phyloP scores from a whole-genome alignment of 257 asterid species.

The Echium plantagineum region DNA sequence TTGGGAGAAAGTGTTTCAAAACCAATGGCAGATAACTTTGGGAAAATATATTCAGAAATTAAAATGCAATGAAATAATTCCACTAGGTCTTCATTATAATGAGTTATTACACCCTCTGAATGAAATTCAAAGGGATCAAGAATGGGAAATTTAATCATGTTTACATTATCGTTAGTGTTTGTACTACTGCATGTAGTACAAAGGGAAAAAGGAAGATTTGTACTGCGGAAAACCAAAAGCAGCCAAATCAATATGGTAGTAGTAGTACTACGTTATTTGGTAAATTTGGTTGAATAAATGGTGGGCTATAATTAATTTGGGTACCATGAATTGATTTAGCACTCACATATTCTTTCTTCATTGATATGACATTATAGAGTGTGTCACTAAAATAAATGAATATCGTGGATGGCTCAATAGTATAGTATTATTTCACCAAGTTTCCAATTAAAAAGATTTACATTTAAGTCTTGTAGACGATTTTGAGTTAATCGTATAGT shows the following conservation, averaged over 20 bases:
- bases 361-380: neutral
- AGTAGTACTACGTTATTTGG: too few species aligned
- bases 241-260: neutral
- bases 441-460: too few species aligned
- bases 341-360: neutral
- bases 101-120: neutral
- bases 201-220: neutral
- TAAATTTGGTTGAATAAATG: too few species aligned
- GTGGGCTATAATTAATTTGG: neutral
- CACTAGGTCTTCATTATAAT: too few species aligned
- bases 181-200: conserved; percentile 1
- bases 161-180: neutral
- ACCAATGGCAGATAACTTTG: neutral
- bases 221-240: neutral
- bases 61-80: neutral
- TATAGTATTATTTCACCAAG: too few species aligned
- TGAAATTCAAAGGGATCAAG: neutral
- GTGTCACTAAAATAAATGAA: too few species aligned
- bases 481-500: too few species aligned
- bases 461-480: too few species aligned
- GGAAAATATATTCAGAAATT: neutral
- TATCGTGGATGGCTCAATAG: too few species aligned
- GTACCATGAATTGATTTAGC: too few species aligned
- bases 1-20: neutral
- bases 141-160: neutral